A percentile compares a stretch with the other conserved stretches of the same genome.
These are phyloP conservation scores for Apocynum venetum DNA, from an alignment of 257 asterid species.

Conservation along the genomic window DNA sequence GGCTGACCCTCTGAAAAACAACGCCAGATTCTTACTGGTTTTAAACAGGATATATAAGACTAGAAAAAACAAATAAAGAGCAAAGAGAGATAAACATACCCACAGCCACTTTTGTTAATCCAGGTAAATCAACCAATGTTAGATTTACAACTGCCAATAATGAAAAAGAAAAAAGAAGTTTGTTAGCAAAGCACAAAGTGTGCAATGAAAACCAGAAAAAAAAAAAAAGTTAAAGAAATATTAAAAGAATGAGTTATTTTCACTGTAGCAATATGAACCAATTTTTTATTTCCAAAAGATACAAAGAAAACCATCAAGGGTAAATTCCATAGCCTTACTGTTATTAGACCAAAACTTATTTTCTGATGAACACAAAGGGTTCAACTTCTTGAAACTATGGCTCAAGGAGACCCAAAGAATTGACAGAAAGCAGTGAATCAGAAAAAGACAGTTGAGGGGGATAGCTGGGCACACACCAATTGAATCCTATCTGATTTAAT, in stretches of 20 bases:
- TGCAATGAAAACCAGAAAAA: neutral
- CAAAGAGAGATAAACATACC: slow-evolving; percentile 30
- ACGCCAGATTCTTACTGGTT: neutral
- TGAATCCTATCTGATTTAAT: neutral
- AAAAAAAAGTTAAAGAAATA: neutral
- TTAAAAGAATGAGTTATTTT: neutral
- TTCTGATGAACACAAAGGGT: neutral
- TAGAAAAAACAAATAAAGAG: neutral
- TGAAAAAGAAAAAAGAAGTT: neutral
- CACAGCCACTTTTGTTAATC: slow-evolving; percentile 44
- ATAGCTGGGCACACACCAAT: neutral
- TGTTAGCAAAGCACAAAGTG: neutral
- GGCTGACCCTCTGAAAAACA: slow-evolving; percentile 41
- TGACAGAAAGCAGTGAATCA: neutral
- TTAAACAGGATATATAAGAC: neutral
- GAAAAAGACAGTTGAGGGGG: neutral
- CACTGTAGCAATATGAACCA: too few relatives aligned
- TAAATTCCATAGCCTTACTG: neutral
- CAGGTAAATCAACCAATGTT: slow-evolving; percentile 46
- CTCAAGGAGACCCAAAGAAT: neutral
- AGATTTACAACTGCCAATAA: slow-evolving; percentile 44
- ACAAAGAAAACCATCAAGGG: neutral
- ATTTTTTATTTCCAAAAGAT: neutral
- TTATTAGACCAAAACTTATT: neutral
- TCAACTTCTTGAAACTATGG: neutral